Evolutionary conservation across 1,139 yeast genomes (phyloP).

Genomic region (Zygoascus meyerae): DNA sequence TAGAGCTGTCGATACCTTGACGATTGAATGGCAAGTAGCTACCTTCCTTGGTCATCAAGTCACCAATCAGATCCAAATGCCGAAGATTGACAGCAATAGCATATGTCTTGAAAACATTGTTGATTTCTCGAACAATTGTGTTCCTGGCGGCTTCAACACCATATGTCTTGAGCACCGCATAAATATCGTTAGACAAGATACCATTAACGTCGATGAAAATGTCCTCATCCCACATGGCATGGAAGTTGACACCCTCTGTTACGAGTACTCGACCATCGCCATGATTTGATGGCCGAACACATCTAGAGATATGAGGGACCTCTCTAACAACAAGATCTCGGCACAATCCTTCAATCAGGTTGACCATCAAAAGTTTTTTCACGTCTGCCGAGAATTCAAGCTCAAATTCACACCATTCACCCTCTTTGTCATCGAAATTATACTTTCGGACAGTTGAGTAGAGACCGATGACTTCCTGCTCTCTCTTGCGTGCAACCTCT

Average conservation of each 20-base stretch:
- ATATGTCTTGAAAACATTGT: constrained; percentile 92
- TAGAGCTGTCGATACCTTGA: constrained; percentile 94
- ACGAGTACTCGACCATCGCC: constrained; percentile 66
- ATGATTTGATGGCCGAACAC: constrained; percentile 75
- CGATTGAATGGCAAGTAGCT: constrained; percentile 93
- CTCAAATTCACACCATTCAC: constrained; percentile 91
- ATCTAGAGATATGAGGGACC: constrained; percentile 85
- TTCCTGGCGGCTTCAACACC: constrained; percentile 99
- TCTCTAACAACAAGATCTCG: constrained; percentile 89
- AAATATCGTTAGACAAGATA: constrained; percentile 86
- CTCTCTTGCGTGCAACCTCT: constrained; percentile 72
- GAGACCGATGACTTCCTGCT: constrained; percentile 67
- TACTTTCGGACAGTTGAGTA: constrained; percentile 71
- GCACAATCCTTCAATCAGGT: constrained; percentile 89
- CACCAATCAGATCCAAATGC: constrained; percentile 95
- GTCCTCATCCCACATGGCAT: constrained; percentile 97
- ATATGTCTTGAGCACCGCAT: constrained; percentile 82
- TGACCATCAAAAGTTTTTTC: constrained; percentile 94
- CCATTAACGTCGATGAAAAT: constrained; percentile 84
- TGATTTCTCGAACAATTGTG: constrained; percentile 93
- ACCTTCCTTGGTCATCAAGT: constrained; percentile 99
- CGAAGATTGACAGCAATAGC: constrained; percentile 91
- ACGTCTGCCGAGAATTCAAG: constrained; percentile 79
- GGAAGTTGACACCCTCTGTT: constrained; percentile 97
- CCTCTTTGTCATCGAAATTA: constrained; percentile 82